phyloP scores from a whole-genome alignment of 2,329 filamentous ascomycete species.

The Botrytis aclada region DNA sequence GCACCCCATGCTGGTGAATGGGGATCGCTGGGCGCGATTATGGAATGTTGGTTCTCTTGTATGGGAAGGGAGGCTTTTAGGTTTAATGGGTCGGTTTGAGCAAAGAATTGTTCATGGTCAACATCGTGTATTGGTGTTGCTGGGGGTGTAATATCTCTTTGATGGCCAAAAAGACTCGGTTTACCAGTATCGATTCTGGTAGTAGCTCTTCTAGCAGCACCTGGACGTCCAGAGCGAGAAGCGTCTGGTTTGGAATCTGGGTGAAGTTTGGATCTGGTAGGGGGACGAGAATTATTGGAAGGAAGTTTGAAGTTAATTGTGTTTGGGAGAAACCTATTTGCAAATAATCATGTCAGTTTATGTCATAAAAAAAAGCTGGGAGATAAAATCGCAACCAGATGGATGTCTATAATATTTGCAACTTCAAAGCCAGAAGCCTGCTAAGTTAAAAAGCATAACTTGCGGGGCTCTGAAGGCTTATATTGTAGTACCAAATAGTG shows the following conservation, averaged over 20 bases:
- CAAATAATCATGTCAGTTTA: not conserved
- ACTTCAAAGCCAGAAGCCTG: too few species aligned
- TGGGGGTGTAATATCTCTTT: conserved; percentile 36
- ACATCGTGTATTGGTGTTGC: conserved; percentile 40
- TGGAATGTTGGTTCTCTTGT: conserved; percentile 46
- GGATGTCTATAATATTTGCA: not conserved
- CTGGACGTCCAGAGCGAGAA: conserved; percentile 23
- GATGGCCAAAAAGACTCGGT: conserved; percentile 37
- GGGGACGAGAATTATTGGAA: conserved; percentile 43
- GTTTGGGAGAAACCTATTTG: conserved; percentile 78
- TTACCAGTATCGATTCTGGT: conserved; percentile 56
- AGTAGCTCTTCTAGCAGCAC: conserved; percentile 38
- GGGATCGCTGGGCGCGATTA: conserved; percentile 67
- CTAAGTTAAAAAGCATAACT: not conserved
- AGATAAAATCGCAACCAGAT: not conserved
- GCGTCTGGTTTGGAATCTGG: not conserved
- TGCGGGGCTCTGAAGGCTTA: not conserved
- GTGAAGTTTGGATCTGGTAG: conserved; percentile 21
- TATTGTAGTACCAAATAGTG: not conserved
- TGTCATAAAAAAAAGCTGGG: conserved; percentile 3
- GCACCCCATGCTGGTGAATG: conserved; percentile 73
- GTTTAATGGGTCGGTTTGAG: conserved; percentile 52
- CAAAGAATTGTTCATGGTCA: conserved; percentile 48
- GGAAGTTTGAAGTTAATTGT: conserved; percentile 82
- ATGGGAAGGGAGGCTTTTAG: conserved; percentile 55